A percentile compares a stretch with the other conserved stretches of the same genome.
phyloP scores from a whole-genome alignment of 495 filamentous ascomycete species.

The Penicillium egyptiacum region DNA sequence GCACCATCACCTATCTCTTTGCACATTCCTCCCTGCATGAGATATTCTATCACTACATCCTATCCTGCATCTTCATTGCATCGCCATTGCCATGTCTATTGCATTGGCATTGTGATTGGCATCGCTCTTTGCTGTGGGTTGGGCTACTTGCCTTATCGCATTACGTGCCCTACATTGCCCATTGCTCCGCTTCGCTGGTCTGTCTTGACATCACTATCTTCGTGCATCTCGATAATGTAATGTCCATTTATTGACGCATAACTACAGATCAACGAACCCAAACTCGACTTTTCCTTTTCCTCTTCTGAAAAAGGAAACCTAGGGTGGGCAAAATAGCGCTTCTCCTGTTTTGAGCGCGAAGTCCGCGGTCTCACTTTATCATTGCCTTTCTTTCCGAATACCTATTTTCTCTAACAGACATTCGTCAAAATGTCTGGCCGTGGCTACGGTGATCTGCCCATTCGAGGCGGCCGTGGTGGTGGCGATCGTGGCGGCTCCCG shows the following conservation, averaged over 20 bases:
- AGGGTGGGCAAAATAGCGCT: background rate
- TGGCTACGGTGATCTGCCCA: slow-evolving; percentile 1
- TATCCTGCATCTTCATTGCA: background rate
- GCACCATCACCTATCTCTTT: background rate
- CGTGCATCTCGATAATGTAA: background rate
- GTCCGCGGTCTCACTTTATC: background rate
- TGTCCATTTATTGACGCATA: background rate
- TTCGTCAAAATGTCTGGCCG: slow-evolving; percentile 13
- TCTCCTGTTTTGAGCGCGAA: background rate
- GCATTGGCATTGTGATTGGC: background rate
- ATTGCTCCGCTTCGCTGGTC: background rate
- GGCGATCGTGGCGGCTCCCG: background rate
- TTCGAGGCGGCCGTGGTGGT: slow-evolving; percentile 5
- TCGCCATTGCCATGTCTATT: background rate
- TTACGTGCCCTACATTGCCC: background rate
- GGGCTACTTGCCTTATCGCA: background rate
- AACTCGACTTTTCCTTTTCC: background rate
- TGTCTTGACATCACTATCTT: background rate
- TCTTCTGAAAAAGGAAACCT: background rate
- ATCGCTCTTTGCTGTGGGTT: background rate
- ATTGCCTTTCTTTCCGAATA: background rate
- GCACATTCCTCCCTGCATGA: no score
- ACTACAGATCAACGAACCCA: background rate
- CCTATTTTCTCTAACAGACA: background rate
- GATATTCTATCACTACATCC: background rate